Evolutionary conservation across 805 yeast genomes (phyloP), one percentile per base, ranked within the genome.

Genomic region (Metschnikowia borealis): DNA sequence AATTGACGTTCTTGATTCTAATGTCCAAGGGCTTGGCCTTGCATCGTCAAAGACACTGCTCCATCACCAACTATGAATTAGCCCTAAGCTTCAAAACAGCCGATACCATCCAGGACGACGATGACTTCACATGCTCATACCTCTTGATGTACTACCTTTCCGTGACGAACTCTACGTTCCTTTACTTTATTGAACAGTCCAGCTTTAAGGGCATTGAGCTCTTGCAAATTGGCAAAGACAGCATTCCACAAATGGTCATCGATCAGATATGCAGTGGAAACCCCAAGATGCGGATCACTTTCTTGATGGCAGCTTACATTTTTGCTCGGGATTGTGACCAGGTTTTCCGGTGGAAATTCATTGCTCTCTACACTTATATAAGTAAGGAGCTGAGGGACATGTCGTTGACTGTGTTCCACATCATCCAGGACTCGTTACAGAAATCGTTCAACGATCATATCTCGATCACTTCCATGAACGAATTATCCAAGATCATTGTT

Each of bases 21-120:
- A 65, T 80, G 17, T 69, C 79, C 3, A 82, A 78, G 59, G 92
- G 91, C 0, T 63, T 85, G 38, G 76, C 79, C 35, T 65, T 81
- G 7, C 81, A 89, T 6, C 82, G 79, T 49, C 71, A 84, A 18
- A 78, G 77, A 50, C 75, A 73, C 8, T 67, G 74, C 2, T 77
- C 87, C 0, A 60, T 80, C 21, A 40, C 26, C 20, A 11, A 39
- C 31, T 34, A 18, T 20, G 41, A 37, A 26, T 29, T 37, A 21
- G 38, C 13, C 11, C 10, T 32, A 5, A 21, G 10, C 10, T 18
- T 47, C 34, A 35, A 43, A 26, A 10, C 15, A 6, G n/a, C 41
- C 20, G 31, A 11, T 5, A 34, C 18, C 10, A 29, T 31, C 36
- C 23, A 17, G n/a, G 13, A 40, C 11, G 26, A 35, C 13, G 38